Conservation (phyloP, 176 grass and related monocot genomes). For the Rhynchospora pubera region DNA sequence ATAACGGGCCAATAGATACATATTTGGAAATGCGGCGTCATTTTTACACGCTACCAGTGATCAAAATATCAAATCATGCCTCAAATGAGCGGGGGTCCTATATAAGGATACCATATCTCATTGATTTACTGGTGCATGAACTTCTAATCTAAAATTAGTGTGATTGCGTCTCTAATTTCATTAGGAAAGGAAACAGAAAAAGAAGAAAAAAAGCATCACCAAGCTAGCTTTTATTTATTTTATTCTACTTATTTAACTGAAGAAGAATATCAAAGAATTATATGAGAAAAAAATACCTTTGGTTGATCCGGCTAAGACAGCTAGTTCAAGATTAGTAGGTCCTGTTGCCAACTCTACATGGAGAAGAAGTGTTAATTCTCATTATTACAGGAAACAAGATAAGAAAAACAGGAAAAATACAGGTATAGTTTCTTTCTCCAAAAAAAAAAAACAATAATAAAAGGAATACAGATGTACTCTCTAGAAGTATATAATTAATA, state of each 20-base stretch:
- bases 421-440: neutral
- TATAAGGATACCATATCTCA: neutral
- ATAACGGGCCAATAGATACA: too few species aligned
- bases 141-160: neutral
- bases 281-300: too few species aligned
- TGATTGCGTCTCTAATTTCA: too few species aligned
- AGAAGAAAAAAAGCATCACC: too few species aligned
- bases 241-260: too few species aligned
- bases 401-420: neutral
- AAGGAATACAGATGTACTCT: neutral
- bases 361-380: constrained; percentile 7
- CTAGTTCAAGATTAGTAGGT: neutral
- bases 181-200: neutral
- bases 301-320: too few species aligned
- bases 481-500: neutral
- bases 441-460: neutral
- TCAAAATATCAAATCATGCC: too few species aligned
- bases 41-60: too few species aligned
- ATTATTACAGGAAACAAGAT: neutral
- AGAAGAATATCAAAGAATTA: too few species aligned
- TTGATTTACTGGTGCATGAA: neutral
- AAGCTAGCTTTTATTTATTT: too few species aligned
- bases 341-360: constrained; percentile 11
- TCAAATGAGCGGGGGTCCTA: neutral
- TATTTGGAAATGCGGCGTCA: too few species aligned